A percentile compares a stretch with the other conserved stretches of the same genome.
These are phyloP conservation scores for Fonsecaea erecta DNA, from an alignment of 2,329 filamentous ascomycete species.

Conservation along the genomic window DNA sequence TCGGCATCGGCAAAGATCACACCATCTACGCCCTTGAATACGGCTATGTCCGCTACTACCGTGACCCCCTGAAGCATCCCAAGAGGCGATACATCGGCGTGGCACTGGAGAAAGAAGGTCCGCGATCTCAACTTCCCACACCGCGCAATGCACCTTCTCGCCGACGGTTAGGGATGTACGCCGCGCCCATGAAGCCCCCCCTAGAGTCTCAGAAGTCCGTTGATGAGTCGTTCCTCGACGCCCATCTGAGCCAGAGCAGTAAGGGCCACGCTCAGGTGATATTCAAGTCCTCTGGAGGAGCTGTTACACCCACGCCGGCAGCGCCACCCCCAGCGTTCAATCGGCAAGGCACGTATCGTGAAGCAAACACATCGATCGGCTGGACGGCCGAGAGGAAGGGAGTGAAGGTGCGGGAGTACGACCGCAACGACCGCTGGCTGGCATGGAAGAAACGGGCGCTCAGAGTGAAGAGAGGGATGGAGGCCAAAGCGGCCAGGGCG, in stretches of 20 bases:
- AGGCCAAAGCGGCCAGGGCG: constrained; percentile 69
- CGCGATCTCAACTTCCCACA: constrained; percentile 72
- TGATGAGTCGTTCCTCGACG: constrained; percentile 29
- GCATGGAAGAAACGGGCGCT: constrained; percentile 67
- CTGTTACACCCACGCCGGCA: constrained; percentile 32
- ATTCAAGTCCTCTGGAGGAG: constrained; percentile 36
- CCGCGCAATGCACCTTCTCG: constrained; percentile 73
- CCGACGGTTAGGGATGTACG: constrained; percentile 75
- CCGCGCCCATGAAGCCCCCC: constrained; percentile 47
- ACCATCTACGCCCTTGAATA: constrained; percentile 85
- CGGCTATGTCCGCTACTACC: constrained; percentile 97
- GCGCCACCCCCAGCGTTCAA: constrained; percentile 40
- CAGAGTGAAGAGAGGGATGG: constrained; percentile 50
- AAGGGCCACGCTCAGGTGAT: constrained; percentile 12
- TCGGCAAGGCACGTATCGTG: constrained; percentile 45
- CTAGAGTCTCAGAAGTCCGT: constrained; percentile 33
- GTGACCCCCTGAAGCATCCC: constrained; percentile 79
- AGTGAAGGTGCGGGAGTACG: constrained; percentile 60
- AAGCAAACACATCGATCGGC: constrained; percentile 56
- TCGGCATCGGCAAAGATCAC: constrained; percentile 92
- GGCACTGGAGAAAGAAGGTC: constrained; percentile 72
- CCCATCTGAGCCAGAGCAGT: constrained; percentile 22
- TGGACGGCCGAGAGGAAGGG: constrained; percentile 55
- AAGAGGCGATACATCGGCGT: constrained; percentile 94
- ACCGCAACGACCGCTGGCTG: constrained; percentile 64